phyloP scores from a whole-genome alignment of 495 filamentous ascomycete species.

The Zalerion maritima region DNA sequence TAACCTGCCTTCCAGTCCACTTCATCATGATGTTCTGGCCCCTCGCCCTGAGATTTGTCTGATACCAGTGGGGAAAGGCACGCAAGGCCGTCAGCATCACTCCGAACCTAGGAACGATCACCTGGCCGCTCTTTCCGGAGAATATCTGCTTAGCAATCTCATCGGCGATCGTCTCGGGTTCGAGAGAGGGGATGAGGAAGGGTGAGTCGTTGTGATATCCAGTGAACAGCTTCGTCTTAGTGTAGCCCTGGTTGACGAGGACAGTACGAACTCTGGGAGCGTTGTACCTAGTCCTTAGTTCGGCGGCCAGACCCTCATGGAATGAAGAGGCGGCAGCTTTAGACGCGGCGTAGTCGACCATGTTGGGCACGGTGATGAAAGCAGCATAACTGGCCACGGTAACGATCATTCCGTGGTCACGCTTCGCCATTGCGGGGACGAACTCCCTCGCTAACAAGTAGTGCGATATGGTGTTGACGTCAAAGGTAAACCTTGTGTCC shows the following conservation, averaged over 20 bases:
- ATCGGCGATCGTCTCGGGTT: slow-evolving; percentile 51
- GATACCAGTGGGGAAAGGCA: slow-evolving; percentile 32
- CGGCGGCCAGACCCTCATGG: slow-evolving; percentile 54
- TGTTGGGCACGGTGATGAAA: slow-evolving; percentile 43
- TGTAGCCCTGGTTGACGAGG: slow-evolving; percentile 50
- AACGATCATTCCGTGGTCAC: slow-evolving; percentile 61
- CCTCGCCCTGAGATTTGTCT: slow-evolving; percentile 18
- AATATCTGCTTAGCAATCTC: slow-evolving; percentile 45
- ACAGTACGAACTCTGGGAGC: slow-evolving; percentile 51
- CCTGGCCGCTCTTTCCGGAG: slow-evolving; percentile 39
- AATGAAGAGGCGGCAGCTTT: slow-evolving; percentile 55
- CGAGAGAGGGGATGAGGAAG: slow-evolving; percentile 40
- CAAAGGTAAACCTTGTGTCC: slow-evolving; percentile 49
- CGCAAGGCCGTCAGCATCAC: slow-evolving; percentile 17
- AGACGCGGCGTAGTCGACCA: slow-evolving; percentile 52
- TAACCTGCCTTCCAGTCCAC: slow-evolving; percentile 32
- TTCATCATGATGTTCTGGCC: slow-evolving; percentile 26
- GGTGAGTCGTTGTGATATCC: slow-evolving; percentile 36
- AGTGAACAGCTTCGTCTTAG: slow-evolving; percentile 44
- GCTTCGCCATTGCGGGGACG: slow-evolving; percentile 45
- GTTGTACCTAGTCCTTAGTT: slow-evolving; percentile 45
- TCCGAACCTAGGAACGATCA: slow-evolving; percentile 36
- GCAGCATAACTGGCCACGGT: slow-evolving; percentile 53
- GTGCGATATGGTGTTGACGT: slow-evolving; percentile 57
- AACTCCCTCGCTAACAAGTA: slow-evolving; percentile 52